Conservation (phyloP, 176 grass and related monocot genomes). For the Cenchrus fungigraminus region DNA sequence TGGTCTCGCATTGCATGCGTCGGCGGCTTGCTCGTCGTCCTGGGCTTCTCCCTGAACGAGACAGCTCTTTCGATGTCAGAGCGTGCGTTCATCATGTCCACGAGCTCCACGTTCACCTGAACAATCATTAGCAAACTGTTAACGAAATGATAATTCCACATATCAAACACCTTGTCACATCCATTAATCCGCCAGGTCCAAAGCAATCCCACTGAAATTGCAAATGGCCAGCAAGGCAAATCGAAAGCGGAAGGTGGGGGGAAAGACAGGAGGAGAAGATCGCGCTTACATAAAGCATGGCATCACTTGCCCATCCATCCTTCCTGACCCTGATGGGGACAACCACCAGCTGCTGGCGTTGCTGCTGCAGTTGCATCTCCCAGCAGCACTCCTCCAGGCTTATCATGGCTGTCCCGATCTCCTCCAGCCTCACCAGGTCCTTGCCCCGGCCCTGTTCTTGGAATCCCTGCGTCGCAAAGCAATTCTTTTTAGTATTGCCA, state of each 20-base stretch:
- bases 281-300: slow-evolving; percentile 83
- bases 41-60: slow-evolving; percentile 38
- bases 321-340: slow-evolving; percentile 75
- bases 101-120: slow-evolving; percentile 69
- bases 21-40: neutral
- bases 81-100: slow-evolving; percentile 15
- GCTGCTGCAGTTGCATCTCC: slow-evolving; percentile 62
- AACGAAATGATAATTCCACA: neutral
- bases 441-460: slow-evolving; percentile 61
- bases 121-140: neutral
- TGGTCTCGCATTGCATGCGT: neutral
- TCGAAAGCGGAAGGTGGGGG: neutral
- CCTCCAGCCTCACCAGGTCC: slow-evolving; percentile 59
- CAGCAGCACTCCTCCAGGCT: slow-evolving; percentile 77
- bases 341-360: slow-evolving; percentile 57
- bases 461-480: slow-evolving; percentile 72
- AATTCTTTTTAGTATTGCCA: slow-evolving; percentile 48
- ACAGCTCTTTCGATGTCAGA: neutral
- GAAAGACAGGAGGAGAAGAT: neutral
- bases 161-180: neutral
- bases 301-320: slow-evolving; percentile 73
- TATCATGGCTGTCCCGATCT: slow-evolving; percentile 76
- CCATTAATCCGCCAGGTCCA: neutral
- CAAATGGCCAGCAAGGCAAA: slow-evolving; percentile 29
- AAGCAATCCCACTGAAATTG: slow-evolving; percentile 33